A percentile compares a stretch with the other conserved stretches of the same genome.
These are phyloP conservation scores for Candida anglica DNA, from an alignment of 805 yeast genomes.

Conservation along the genomic window DNA sequence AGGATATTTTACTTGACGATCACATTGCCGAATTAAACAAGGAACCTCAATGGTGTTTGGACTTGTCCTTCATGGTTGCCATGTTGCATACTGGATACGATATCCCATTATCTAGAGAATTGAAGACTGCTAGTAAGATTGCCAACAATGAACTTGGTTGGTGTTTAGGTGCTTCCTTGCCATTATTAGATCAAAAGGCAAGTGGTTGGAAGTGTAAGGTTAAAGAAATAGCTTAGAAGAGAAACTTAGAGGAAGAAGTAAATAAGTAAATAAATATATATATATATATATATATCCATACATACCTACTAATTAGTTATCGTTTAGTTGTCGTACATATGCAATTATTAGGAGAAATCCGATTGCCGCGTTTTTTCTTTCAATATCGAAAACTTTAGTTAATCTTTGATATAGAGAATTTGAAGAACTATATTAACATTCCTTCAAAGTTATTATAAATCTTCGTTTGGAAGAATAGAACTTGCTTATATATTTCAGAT, in stretches of 20 bases:
- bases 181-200: conserved; percentile 62
- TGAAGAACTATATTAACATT: no score
- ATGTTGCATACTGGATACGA: conserved; percentile 95
- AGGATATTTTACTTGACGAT: conserved; percentile 60
- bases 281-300: no score
- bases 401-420: no score
- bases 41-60: conserved; percentile 94
- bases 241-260: conserved; percentile 1
- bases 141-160: conserved; percentile 92
- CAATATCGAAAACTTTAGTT: no score
- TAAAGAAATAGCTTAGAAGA: conserved; percentile 10
- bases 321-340: no score
- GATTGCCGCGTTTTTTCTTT: no score
- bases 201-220: conserved; percentile 70
- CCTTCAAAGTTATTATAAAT: no score
- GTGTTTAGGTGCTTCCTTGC: conserved; percentile 98
- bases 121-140: conserved; percentile 88
- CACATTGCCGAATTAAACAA: conserved; percentile 62
- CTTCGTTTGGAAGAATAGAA: no score
- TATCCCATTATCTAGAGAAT: conserved; percentile 83
- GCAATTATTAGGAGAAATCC: no score
- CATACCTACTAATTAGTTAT: neutral
- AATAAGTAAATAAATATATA: neutral
- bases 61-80: conserved; percentile 85
- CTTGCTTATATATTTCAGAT: no score